Percentiles rank a stretch among this genome's conserved stretches.
phyloP scores from a whole-genome alignment of 331 rosid genomes.

The Phaseolus coccineus region DNA sequence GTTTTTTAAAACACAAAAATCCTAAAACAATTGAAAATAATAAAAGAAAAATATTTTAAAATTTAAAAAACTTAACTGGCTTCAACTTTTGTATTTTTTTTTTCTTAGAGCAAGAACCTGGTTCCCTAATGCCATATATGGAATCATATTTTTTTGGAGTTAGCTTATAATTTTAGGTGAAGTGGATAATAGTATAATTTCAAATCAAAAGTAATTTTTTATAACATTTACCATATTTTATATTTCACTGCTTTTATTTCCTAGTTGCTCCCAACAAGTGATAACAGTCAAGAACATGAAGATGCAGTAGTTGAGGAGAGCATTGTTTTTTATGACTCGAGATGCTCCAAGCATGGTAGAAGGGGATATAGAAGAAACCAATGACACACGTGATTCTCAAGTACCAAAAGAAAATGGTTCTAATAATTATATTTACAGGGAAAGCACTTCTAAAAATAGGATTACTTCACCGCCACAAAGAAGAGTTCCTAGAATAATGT shows the following conservation, averaged over 20 bases:
- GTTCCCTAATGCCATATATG: too few relatives aligned
- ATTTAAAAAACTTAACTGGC: too few relatives aligned
- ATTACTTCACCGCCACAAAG: constrained; percentile 53
- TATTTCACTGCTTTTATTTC: constrained; percentile 36
- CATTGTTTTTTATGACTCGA: constrained; percentile 47
- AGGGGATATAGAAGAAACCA: constrained; percentile 45
- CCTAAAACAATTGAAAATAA: too few relatives aligned
- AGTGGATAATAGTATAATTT: constrained; percentile 42
- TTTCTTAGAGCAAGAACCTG: too few relatives aligned
- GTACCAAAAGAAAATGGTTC: constrained; percentile 57
- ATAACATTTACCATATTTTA: background rate
- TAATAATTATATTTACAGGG: constrained; percentile 57
- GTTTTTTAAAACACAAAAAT: too few relatives aligned
- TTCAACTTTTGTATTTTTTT: too few relatives aligned
- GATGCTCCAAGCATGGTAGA: constrained; percentile 40
- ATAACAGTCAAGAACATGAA: constrained; percentile 55
- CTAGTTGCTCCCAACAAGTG: constrained; percentile 64
- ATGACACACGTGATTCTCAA: constrained; percentile 40
- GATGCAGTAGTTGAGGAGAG: constrained; percentile 47
- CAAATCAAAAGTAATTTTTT: constrained; percentile 28
- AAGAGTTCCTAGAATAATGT: constrained; percentile 31
- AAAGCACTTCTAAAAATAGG: constrained; percentile 56
- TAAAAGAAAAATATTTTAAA: too few relatives aligned
- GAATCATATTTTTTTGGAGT: constrained; percentile 39
- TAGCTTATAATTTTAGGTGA: constrained; percentile 36